A percentile compares a stretch with the other conserved stretches of the same genome.
phyloP scores from a whole-genome alignment of 2,329 filamentous ascomycete genomes.

The Ascochyta pisi region DNA sequence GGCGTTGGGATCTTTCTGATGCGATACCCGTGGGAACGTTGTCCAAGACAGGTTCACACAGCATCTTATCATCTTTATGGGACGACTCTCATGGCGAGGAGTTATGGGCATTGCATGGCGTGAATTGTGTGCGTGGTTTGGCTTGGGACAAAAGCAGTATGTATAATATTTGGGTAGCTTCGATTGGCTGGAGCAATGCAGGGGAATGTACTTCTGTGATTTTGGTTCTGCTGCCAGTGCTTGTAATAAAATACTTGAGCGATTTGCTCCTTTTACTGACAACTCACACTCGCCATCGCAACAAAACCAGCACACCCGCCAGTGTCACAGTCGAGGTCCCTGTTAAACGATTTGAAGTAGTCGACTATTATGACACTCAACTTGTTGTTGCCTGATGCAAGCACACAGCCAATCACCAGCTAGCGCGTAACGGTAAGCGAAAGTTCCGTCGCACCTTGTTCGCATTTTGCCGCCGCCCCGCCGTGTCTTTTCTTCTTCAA shows the following conservation, averaged over 20 bases:
- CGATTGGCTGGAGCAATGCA: slow-evolving; percentile 11
- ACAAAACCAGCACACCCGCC: no score
- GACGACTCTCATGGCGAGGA: slow-evolving; percentile 35
- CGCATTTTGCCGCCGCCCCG: slow-evolving; percentile 25
- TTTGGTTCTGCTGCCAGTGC: background rate
- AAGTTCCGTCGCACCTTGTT: slow-evolving; percentile 17
- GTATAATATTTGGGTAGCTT: slow-evolving; percentile 33
- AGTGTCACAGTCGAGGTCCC: no score
- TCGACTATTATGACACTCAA: background rate
- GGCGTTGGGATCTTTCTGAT: slow-evolving; percentile 37
- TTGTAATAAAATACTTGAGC: no score
- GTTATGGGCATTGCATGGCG: slow-evolving; percentile 41
- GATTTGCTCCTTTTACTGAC: no score
- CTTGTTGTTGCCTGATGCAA: background rate
- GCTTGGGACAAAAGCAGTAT: slow-evolving; percentile 29
- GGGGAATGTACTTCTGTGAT: slow-evolving; percentile 1
- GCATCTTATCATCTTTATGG: slow-evolving; percentile 33
- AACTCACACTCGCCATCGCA: no score
- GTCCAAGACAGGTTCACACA: slow-evolving; percentile 28
- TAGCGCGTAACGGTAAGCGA: slow-evolving; percentile 23
- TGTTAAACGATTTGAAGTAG: no score
- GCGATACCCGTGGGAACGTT: slow-evolving; percentile 39
- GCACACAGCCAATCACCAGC: slow-evolving; percentile 9
- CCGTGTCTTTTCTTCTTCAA: slow-evolving; percentile 33
- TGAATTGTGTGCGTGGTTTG: slow-evolving; percentile 21